Conservation (phyloP, 2,329 filamentous ascomycete genomes). For the Ophiostoma populinum region DNA sequence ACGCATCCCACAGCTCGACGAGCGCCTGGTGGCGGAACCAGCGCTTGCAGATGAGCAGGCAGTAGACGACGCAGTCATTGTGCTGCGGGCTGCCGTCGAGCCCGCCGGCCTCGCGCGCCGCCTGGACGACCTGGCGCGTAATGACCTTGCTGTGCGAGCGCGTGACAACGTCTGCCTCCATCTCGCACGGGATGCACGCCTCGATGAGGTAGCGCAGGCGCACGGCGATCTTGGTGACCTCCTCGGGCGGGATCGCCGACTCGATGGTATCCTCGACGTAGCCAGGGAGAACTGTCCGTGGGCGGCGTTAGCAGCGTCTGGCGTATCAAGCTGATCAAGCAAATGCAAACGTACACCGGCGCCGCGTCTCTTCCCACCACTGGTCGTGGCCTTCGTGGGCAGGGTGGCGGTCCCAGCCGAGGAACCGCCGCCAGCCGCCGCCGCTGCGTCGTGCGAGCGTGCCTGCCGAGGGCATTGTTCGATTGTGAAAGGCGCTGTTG, state of each 20-base stretch:
- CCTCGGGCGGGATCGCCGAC: slow-evolving; percentile 53
- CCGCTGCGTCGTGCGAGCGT: slow-evolving; percentile 3
- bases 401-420: slow-evolving; percentile 17
- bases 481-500: too few relatives aligned
- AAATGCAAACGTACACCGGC: slow-evolving; percentile 14
- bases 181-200: slow-evolving; percentile 75
- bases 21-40: slow-evolving; percentile 68
- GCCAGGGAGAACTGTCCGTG: slow-evolving; percentile 45
- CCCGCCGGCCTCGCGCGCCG: slow-evolving; percentile 68
- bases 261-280: slow-evolving; percentile 39
- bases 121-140: slow-evolving; percentile 59
- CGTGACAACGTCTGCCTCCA: slow-evolving; percentile 60
- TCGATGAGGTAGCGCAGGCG: slow-evolving; percentile 84
- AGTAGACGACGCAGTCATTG: slow-evolving; percentile 66
- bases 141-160: slow-evolving; percentile 73
- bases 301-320: too few relatives aligned
- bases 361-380: slow-evolving; percentile 18
- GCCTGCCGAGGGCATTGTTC: slow-evolving; percentile 1
- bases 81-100: slow-evolving; percentile 63
- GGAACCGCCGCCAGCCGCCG: slow-evolving; percentile 13
- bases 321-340: too few relatives aligned
- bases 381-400: slow-evolving; percentile 12
- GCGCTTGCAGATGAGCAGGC: slow-evolving; percentile 52
- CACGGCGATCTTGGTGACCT: slow-evolving; percentile 80
- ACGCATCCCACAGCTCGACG: slow-evolving; percentile 81